Percentiles rank a stretch among this genome's conserved stretches.
These are phyloP conservation scores for Flaveria linearis DNA, from an alignment of 129 eudicot genomes.

Conservation along the genomic window DNA sequence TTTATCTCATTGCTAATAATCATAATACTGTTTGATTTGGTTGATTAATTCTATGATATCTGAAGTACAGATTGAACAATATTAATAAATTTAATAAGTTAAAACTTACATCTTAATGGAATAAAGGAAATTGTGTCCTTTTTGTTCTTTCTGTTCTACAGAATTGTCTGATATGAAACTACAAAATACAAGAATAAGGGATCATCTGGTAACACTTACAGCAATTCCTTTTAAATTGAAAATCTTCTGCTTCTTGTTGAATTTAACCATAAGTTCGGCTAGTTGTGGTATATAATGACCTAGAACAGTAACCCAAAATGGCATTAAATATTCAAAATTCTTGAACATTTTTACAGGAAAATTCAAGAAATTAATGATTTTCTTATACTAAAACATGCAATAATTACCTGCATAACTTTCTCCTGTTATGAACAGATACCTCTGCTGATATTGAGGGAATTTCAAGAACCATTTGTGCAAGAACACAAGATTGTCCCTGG, in stretches of 20 bases:
- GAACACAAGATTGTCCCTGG: constrained; percentile 86
- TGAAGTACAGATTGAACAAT: constrained; percentile 1
- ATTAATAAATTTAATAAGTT: background rate
- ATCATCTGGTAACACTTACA: constrained; percentile 41
- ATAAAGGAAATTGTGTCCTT: background rate
- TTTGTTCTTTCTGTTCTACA: constrained; percentile 5
- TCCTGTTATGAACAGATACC: constrained; percentile 71
- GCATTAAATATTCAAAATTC: background rate
- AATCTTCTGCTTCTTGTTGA: constrained; percentile 36
- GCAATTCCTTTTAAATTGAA: constrained; percentile 47
- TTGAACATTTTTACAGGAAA: background rate
- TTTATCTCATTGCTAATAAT: background rate
- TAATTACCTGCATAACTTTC: constrained; percentile 79
- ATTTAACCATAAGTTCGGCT: constrained; percentile 55
- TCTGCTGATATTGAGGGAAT: constrained; percentile 75
- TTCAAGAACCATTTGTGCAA: constrained; percentile 84
- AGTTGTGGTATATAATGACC: constrained; percentile 84
- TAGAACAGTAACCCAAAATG: constrained; percentile 28
- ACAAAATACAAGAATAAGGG: constrained; percentile 12
- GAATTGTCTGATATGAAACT: constrained; percentile 12
- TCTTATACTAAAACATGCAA: constrained; percentile 8
- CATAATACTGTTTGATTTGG: constrained; percentile 19
- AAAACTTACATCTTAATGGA: background rate
- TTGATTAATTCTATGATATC: background rate
- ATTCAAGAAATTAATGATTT: constrained; percentile 25